Conservation (phyloP, 2,329 filamentous ascomycete species). For the Colletotrichum graminicola region DNA sequence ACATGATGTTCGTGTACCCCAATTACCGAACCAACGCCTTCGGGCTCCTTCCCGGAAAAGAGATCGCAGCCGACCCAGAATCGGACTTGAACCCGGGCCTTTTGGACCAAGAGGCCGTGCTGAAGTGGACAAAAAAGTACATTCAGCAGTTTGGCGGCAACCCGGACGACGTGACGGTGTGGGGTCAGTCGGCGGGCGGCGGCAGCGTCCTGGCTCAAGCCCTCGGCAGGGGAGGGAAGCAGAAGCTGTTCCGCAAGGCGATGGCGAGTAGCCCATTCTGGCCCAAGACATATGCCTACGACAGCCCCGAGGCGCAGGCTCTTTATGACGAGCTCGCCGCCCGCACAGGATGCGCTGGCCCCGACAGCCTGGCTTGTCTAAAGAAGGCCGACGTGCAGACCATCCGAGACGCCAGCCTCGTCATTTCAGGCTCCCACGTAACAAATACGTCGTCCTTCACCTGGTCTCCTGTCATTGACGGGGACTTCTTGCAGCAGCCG, state of each 20-base stretch:
- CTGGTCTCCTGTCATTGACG: constrained; percentile 72
- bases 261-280: constrained; percentile 65
- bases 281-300: constrained; percentile 68
- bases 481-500: constrained; percentile 60
- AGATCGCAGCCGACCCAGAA: constrained; percentile 56
- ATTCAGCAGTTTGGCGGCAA: constrained; percentile 48
- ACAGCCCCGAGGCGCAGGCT: constrained; percentile 62
- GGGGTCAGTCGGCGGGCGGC: constrained; percentile 48
- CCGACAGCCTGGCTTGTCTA: constrained; percentile 65
- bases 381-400: constrained; percentile 65
- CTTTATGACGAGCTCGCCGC: constrained; percentile 61
- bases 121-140: constrained; percentile 47
- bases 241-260: constrained; percentile 45
- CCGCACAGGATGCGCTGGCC: constrained; percentile 60
- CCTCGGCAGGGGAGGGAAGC: constrained; percentile 34
- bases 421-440: constrained; percentile 61
- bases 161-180: constrained; percentile 46
- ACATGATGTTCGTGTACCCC: constrained; percentile 59
- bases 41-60: constrained; percentile 64
- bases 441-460: constrained; percentile 69
- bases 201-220: constrained; percentile 43
- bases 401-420: constrained; percentile 64
- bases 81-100: constrained; percentile 66
- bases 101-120: constrained; percentile 49
- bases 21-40: constrained; percentile 71